Evolutionary conservation across 179 eudicot genomes (phyloP).

Genomic region (Carnegiea gigantea): DNA sequence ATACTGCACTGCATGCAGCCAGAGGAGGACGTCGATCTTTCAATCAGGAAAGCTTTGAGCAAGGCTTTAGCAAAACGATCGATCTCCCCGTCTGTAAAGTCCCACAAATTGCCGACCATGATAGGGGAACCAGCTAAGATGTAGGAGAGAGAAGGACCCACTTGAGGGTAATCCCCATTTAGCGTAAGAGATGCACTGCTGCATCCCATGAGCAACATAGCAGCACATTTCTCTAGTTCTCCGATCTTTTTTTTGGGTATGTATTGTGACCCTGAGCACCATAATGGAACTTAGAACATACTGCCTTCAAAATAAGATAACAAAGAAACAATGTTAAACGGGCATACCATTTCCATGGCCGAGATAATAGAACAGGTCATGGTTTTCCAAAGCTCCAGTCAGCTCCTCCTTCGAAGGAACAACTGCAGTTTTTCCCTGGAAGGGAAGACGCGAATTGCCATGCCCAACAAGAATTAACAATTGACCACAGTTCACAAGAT

Average conservation of each 20-base stretch:
- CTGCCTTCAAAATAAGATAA: not conserved
- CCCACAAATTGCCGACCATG: too few relatives aligned
- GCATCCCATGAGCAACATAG: constrained; percentile 91
- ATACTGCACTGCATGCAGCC: constrained; percentile 61
- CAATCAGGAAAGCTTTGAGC: constrained; percentile 70
- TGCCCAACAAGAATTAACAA: not conserved
- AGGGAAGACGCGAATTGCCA: constrained; percentile 3
- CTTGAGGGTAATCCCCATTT: constrained; percentile 66
- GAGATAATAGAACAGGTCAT: constrained; percentile 81
- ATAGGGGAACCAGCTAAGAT: constrained; percentile 84
- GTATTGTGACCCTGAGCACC: constrained; percentile 56
- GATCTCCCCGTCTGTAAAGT: constrained; percentile 41
- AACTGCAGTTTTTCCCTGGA: constrained; percentile 69
- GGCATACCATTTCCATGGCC: constrained; percentile 96
- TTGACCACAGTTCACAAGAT: not conserved
- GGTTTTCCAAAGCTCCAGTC: constrained; percentile 65
- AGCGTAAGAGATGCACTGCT: constrained; percentile 72
- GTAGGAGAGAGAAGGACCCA: constrained; percentile 72
- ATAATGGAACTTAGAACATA: not conserved
- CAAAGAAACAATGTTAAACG: not conserved
- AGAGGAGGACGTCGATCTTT: constrained; percentile 49
- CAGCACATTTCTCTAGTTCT: constrained; percentile 74
- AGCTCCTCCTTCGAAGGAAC: constrained; percentile 68
- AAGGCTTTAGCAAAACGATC: constrained; percentile 87
- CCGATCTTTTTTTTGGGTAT: constrained; percentile 67